phyloP scores from a whole-genome alignment of 2,329 filamentous ascomycete genomes.

The Pseudopithomyces maydicus region DNA sequence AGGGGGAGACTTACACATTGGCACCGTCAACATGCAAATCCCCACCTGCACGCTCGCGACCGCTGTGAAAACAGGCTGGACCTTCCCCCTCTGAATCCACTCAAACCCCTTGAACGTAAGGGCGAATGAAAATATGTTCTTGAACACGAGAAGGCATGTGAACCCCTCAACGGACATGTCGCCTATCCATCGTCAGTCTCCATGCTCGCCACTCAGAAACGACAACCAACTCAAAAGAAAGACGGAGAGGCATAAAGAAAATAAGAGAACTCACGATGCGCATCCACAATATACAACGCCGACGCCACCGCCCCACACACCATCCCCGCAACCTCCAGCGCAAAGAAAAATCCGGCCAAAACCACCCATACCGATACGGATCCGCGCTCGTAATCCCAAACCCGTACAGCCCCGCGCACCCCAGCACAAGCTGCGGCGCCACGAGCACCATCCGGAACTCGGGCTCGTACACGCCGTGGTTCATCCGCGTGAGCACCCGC shows the following conservation, averaged over 20 bases:
- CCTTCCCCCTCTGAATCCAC: slow-evolving; percentile 72
- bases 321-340: slow-evolving; percentile 84
- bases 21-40: slow-evolving; percentile 75
- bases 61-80: slow-evolving; percentile 70
- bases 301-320: slow-evolving; percentile 87
- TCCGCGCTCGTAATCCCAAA: slow-evolving; percentile 77
- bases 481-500: slow-evolving; percentile 70
- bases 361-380: slow-evolving; percentile 67
- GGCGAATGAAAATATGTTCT: slow-evolving; percentile 89
- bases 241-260: neutral
- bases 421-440: slow-evolving; percentile 78
- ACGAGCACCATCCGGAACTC: slow-evolving; percentile 88
- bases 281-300: slow-evolving; percentile 89
- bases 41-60: slow-evolving; percentile 78
- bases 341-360: slow-evolving; percentile 79
- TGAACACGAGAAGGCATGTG: slow-evolving; percentile 89
- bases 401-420: slow-evolving; percentile 79
- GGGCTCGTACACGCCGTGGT: slow-evolving; percentile 85
- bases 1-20: slow-evolving; percentile 69
- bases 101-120: slow-evolving; percentile 84
- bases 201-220: neutral
- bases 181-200: slow-evolving; percentile 52
- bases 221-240: neutral
- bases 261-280: slow-evolving; percentile 66
- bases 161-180: slow-evolving; percentile 86